Percentiles rank a stretch among this genome's conserved stretches.
These are phyloP conservation scores for Cinnamomum chago DNA, from an alignment of 164 flowering plant species.

Conservation along the genomic window DNA sequence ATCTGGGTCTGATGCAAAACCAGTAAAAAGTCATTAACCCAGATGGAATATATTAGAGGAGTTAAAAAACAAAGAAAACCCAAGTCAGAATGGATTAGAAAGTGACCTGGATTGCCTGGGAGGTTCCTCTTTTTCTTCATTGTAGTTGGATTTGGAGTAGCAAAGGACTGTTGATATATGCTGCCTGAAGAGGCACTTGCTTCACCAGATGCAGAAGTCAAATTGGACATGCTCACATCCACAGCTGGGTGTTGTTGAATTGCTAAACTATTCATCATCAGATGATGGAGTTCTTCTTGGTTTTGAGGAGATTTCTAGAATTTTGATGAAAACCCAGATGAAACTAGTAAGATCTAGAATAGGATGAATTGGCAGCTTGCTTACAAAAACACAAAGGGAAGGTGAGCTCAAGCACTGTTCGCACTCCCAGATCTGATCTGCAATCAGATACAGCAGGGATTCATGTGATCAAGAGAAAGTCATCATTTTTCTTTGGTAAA, in stretches of 20 bases:
- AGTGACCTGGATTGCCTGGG: constrained; percentile 78
- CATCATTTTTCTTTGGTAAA: background rate
- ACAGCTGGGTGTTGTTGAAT: constrained; percentile 27
- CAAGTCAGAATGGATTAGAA: background rate
- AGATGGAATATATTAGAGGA: background rate
- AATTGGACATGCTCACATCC: constrained; percentile 75
- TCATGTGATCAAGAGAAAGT: constrained; percentile 14
- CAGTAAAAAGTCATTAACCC: background rate
- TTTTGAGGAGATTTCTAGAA: background rate
- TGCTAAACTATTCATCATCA: constrained; percentile 43
- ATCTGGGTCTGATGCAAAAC: constrained; percentile 30
- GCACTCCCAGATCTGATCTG: constrained; percentile 7
- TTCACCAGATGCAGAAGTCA: constrained; percentile 70
- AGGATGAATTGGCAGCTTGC: background rate
- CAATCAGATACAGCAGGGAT: background rate
- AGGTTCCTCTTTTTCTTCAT: constrained; percentile 69
- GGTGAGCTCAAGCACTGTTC: too few relatives aligned
- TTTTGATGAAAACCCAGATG: constrained; percentile 4
- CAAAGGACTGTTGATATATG: constrained; percentile 28
- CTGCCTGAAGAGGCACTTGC: constrained; percentile 62
- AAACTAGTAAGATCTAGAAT: background rate
- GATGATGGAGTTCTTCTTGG: background rate
- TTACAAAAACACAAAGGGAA: too few relatives aligned
- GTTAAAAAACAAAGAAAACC: background rate
- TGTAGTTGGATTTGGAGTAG: constrained; percentile 29